A percentile compares a stretch with the other conserved stretches of the same genome.
Evolutionary conservation across 164 flowering plant genomes (phyloP).

Genomic region (Tetrastigma voinierianum): DNA sequence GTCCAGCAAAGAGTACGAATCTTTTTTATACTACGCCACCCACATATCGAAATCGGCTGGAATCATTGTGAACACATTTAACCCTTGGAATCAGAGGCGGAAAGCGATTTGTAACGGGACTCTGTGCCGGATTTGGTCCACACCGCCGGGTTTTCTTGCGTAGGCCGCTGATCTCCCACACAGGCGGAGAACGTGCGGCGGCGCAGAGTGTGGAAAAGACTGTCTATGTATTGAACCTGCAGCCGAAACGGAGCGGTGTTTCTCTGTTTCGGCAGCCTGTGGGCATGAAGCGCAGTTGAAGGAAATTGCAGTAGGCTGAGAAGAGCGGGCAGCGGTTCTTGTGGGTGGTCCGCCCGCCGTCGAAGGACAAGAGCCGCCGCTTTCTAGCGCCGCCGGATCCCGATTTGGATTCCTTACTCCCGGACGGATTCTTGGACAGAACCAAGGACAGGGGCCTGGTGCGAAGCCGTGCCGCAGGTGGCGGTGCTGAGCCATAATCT

Average conservation of each 20-base stretch:
- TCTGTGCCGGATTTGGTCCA: slow-evolving; percentile 8
- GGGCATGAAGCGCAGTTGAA: slow-evolving; percentile 6
- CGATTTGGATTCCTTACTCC: slow-evolving; percentile 14
- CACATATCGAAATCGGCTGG: slow-evolving; percentile 14
- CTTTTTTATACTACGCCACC: too few relatives aligned
- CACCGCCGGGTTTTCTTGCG: slow-evolving; percentile 9
- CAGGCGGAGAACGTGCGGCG: background rate
- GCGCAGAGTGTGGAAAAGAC: background rate
- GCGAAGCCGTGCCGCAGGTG: slow-evolving; percentile 18
- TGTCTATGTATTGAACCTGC: slow-evolving; percentile 20
- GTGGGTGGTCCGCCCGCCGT: slow-evolving; percentile 22
- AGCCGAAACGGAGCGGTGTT: slow-evolving; percentile 16
- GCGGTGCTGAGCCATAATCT: slow-evolving; percentile 14
- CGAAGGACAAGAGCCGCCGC: slow-evolving; percentile 1
- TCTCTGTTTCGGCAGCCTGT: slow-evolving; percentile 17
- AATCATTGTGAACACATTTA: slow-evolving; percentile 33
- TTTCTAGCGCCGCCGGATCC: slow-evolving; percentile 1
- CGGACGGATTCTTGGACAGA: slow-evolving; percentile 20
- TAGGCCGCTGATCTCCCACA: slow-evolving; percentile 30
- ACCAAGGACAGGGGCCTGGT: slow-evolving; percentile 17
- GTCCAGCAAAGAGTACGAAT: too few relatives aligned
- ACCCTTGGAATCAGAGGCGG: slow-evolving; percentile 7
- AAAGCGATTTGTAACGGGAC: slow-evolving; percentile 15
- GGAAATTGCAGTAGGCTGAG: slow-evolving; percentile 23
- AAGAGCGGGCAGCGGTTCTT: slow-evolving; percentile 18